These are phyloP conservation scores for Pseudocercospora eumusae DNA, from an alignment of 2,329 filamentous ascomycete species.

Conservation along the genomic window DNA sequence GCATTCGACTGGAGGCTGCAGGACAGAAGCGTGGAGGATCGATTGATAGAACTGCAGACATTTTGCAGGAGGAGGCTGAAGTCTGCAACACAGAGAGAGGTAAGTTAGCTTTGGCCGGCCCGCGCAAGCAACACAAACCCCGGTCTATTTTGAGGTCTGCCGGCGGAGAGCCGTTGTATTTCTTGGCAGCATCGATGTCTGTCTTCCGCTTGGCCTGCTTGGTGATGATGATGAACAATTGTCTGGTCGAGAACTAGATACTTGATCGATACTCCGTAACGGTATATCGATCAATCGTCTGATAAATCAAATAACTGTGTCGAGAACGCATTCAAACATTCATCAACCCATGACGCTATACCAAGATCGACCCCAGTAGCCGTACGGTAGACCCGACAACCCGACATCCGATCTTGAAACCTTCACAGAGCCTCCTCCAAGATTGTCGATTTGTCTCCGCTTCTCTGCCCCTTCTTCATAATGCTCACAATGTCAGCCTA, in stretches of 20 bases:
- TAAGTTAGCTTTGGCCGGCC: background rate
- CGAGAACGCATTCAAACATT: background rate
- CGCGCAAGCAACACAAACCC: background rate
- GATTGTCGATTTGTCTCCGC: background rate
- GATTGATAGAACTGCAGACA: background rate
- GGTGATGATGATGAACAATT: background rate
- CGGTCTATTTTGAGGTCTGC: slow-evolving; percentile 7
- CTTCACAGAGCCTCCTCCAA: background rate
- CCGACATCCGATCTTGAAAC: slow-evolving; percentile 3
- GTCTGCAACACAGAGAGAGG: slow-evolving; percentile 5
- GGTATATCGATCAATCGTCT: background rate
- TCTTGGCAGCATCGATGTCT: slow-evolving; percentile 2
- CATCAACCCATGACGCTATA: background rate
- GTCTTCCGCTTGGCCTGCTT: slow-evolving; percentile 5
- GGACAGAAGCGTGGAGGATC: slow-evolving; percentile 11
- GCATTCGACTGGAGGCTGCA: background rate
- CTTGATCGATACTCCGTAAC: too few species aligned
- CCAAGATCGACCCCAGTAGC: background rate
- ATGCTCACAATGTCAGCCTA: background rate
- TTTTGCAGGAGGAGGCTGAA: slow-evolving; percentile 9
- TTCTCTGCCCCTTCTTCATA: background rate
- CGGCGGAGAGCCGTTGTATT: slow-evolving; percentile 8
- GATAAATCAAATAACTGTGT: too few species aligned
- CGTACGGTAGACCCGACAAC: background rate
- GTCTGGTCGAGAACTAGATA: background rate